Evolutionary conservation across 2,329 filamentous ascomycete genomes (phyloP).

Genomic region (Fusarium fujikuroi): DNA sequence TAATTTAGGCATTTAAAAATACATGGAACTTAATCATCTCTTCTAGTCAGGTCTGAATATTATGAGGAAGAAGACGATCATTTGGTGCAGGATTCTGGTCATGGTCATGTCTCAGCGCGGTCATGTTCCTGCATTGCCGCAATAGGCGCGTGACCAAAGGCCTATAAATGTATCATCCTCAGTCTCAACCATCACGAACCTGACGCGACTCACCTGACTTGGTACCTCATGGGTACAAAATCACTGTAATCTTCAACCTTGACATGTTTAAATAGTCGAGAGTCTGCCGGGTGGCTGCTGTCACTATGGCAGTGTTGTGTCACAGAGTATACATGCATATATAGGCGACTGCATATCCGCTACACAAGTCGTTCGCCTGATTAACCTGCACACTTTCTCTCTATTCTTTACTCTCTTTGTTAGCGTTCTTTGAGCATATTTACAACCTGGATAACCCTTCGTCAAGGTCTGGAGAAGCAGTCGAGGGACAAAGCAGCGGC

Average conservation of each 20-base stretch:
- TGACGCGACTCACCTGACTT: slow-evolving; percentile 39
- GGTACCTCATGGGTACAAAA: slow-evolving; percentile 5
- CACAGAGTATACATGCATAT: slow-evolving; percentile 12
- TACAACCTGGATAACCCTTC: slow-evolving; percentile 29
- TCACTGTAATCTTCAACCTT: background rate
- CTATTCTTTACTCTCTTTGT: background rate
- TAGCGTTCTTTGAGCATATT: background rate
- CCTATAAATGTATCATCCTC: slow-evolving; percentile 27
- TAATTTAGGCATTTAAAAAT: slow-evolving; percentile 3
- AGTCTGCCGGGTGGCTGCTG: background rate
- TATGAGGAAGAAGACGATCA: slow-evolving; percentile 18
- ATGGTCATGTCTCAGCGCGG: slow-evolving; percentile 33
- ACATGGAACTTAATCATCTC: slow-evolving; percentile 17
- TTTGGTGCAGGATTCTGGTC: slow-evolving; percentile 24
- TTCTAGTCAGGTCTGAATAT: slow-evolving; percentile 22
- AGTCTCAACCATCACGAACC: slow-evolving; percentile 33
- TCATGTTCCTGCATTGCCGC: slow-evolving; percentile 39
- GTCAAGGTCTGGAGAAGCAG: slow-evolving; percentile 16
- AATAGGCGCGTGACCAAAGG: slow-evolving; percentile 28
- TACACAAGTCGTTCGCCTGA: slow-evolving; percentile 17
- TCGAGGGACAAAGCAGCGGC: slow-evolving; percentile 22
- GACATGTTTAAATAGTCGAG: slow-evolving; percentile 24
- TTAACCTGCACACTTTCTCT: background rate
- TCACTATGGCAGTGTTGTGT: slow-evolving; percentile 21
- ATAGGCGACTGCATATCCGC: slow-evolving; percentile 27